Evolutionary conservation across 2,329 filamentous ascomycete species (phyloP).

Genomic region (Xylariaceae sp.): DNA sequence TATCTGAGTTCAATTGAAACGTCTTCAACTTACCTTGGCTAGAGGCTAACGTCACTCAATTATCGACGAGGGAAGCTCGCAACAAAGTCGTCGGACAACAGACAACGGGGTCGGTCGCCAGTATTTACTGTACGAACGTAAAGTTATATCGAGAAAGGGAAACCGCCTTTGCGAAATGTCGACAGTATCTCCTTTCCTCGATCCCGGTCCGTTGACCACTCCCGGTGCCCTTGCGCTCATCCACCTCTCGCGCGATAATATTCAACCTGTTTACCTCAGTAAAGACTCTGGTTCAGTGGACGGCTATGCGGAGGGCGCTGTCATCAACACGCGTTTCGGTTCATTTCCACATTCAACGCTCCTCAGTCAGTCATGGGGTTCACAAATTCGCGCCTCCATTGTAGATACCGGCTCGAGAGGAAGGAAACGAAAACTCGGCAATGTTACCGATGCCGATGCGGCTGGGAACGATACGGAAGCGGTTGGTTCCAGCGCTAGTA

Average conservation of each 20-base stretch:
- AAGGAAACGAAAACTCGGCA: conserved; percentile 66
- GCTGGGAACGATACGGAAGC: conserved; percentile 47
- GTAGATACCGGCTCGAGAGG: conserved; percentile 93
- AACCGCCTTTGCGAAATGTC: conserved; percentile 40
- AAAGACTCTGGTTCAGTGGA: conserved; percentile 67
- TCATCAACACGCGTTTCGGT: conserved; percentile 92
- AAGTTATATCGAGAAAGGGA: too few relatives aligned
- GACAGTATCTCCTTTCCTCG: conserved; percentile 77
- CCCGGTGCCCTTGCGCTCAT: conserved; percentile 78
- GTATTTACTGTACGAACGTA: too few relatives aligned
- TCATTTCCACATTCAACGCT: conserved; percentile 85
- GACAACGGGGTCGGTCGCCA: too few relatives aligned
- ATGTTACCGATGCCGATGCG: conserved; percentile 52
- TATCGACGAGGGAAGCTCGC: too few relatives aligned
- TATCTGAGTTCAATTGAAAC: too few relatives aligned
- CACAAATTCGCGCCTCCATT: conserved; percentile 85
- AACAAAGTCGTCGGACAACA: too few relatives aligned
- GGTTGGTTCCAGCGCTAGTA: conserved; percentile 20
- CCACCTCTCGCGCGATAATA: conserved; percentile 86
- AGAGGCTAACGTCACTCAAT: too few relatives aligned
- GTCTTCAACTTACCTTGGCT: too few relatives aligned
- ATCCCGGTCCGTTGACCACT: conserved; percentile 67
- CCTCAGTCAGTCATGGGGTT: conserved; percentile 84
- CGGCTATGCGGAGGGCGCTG: conserved; percentile 77
- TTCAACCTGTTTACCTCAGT: conserved; percentile 76